Base-by-base conservation (phyloP, 176 grass and related monocot species). In the Pharus latifolius region DNA sequence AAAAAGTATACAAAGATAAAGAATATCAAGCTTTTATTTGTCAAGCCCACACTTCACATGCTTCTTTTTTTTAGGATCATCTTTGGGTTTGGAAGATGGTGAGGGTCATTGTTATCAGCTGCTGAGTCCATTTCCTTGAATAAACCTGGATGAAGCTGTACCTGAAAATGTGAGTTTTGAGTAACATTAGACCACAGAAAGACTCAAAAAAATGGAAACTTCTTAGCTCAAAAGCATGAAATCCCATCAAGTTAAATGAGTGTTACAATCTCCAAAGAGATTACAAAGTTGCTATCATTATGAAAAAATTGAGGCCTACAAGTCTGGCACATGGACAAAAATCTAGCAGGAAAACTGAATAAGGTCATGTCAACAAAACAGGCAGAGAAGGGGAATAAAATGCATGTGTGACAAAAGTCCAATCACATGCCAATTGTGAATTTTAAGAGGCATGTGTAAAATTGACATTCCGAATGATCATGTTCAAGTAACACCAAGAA, bases 1-100 rank as follows among this genome's bases (percentile, higher is more conserved):
- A 85, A 84, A 83, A 88, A 13, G 59, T 56, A 35, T 54, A 83
- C 29, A 85, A 63, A 54, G 10, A 16, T 12, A 61, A 48, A 32
- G 56, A 16, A 75, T 54, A 28, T 48, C 40, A 80, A 42, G 20
- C 16, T 67, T 85, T 18, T 1, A 2, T 32, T 49, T 1, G 8
- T 35, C 65, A 29, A 32, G 70, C 18, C 34, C 23, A 33, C 33
- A n/a, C 16, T 29, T 78, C 47, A 83, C 32, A 67, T 56, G 15
- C 34, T 67, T 66, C 89, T 94, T 86, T 74, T 82, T 28, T 23
- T 35, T 42, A 99, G 64, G 55, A 83, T n/a, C 18, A 99, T 79
- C 55, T 72, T 91, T 15, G 74, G 78, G 42, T 85, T 90, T 22
- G 78, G 67, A 53, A 85, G 72, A 78, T 80, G 83, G 67, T 60